phyloP scores from a whole-genome alignment of 768 basidiomycete species.

The Leccinum disarticulatum region DNA sequence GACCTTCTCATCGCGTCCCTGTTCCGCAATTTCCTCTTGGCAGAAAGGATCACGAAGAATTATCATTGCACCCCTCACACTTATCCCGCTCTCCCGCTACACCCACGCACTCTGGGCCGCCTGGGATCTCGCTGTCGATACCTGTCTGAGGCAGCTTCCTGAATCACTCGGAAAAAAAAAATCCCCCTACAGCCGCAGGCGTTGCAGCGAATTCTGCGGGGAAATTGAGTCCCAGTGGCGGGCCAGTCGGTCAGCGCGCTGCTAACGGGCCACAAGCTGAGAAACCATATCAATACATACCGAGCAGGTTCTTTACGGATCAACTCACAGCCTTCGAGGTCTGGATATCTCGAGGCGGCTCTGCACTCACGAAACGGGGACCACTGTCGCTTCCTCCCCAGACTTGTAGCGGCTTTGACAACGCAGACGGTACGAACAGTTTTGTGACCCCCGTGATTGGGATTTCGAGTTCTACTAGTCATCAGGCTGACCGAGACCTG shows the following conservation, averaged over 20 bases:
- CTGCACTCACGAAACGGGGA: slow-evolving; percentile 74
- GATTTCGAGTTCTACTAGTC: slow-evolving; percentile 1
- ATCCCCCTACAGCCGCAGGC: slow-evolving; percentile 20
- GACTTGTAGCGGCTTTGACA: slow-evolving; percentile 34
- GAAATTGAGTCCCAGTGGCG: slow-evolving; percentile 8
- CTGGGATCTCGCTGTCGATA: slow-evolving; percentile 97
- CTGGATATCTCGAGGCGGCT: slow-evolving; percentile 94
- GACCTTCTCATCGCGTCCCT: slow-evolving; percentile 95
- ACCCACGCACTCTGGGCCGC: slow-evolving; percentile 96
- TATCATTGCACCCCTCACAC: slow-evolving; percentile 97
- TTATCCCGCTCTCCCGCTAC: slow-evolving; percentile 89
- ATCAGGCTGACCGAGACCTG: slow-evolving; percentile 39
- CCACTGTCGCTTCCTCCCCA: slow-evolving; percentile 67
- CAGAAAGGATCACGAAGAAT: slow-evolving; percentile 96
- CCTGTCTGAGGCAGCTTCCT: slow-evolving; percentile 91
- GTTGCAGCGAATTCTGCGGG: slow-evolving; percentile 24
- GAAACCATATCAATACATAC: slow-evolving; percentile 70
- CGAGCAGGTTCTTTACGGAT: slow-evolving; percentile 92
- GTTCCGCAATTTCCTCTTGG: slow-evolving; percentile 95
- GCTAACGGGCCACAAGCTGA: slow-evolving; percentile 29
- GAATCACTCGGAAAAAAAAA: slow-evolving; percentile 55
- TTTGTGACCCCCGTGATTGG: slow-evolving; percentile 20
- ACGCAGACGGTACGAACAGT: slow-evolving; percentile 18
- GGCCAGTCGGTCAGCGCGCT: slow-evolving; percentile 24
- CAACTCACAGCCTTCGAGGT: slow-evolving; percentile 97